A percentile compares a stretch with the other conserved stretches of the same genome.
phyloP scores from a whole-genome alignment of 2,329 filamentous ascomycete species.

The Calonectria pteridis region DNA sequence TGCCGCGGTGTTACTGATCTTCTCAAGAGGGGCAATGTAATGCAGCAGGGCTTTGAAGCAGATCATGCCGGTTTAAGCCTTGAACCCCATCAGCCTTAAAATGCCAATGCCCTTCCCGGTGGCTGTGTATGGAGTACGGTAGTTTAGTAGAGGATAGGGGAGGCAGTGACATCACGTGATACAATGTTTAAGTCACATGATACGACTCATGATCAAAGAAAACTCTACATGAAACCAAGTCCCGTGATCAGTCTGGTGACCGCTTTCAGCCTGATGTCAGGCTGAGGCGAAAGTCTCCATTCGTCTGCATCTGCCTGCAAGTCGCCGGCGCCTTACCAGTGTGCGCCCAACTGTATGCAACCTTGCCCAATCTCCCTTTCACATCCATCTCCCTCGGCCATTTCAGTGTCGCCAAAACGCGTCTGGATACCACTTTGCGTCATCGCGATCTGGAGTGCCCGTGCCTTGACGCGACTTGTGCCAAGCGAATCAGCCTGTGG shows the following conservation, averaged over 20 bases:
- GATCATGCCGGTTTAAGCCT: neutral
- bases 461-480: conserved; percentile 39
- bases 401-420: conserved; percentile 35
- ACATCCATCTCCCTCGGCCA: conserved; percentile 36
- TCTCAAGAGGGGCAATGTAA: conserved; percentile 3
- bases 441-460: conserved; percentile 37
- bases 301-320: conserved; percentile 40
- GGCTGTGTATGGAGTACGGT: conserved; percentile 23
- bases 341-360: conserved; percentile 43
- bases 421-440: conserved; percentile 37
- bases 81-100: neutral
- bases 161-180: conserved; percentile 23
- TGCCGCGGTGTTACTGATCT: conserved; percentile 6
- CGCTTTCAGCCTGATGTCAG: conserved; percentile 41
- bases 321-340: conserved; percentile 45
- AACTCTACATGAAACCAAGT: conserved; percentile 10
- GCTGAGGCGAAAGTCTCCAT: conserved; percentile 30
- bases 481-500: conserved; percentile 36
- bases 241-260: conserved; percentile 36
- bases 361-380: conserved; percentile 38
- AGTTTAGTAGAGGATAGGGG: neutral
- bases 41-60: conserved; percentile 13
- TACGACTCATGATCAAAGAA: neutral
- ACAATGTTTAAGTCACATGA: conserved; percentile 14
- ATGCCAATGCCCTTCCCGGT: neutral